Percentiles rank a stretch among this genome's conserved stretches.
phyloP scores from a whole-genome alignment of 2,329 filamentous ascomycete species.

The Xylaria sp. region DNA sequence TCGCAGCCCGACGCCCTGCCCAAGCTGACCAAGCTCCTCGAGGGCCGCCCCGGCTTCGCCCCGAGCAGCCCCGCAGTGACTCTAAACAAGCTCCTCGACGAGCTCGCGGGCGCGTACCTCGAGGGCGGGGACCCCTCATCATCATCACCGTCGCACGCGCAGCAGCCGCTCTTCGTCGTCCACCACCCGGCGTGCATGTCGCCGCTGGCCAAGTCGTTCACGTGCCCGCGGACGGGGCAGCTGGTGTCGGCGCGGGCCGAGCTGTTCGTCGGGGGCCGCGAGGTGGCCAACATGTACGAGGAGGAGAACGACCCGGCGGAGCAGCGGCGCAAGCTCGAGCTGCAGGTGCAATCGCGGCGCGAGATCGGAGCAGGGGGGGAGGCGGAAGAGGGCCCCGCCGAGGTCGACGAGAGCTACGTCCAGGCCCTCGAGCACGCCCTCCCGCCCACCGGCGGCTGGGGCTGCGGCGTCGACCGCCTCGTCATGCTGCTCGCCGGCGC shows the following conservation, averaged over 20 bases:
- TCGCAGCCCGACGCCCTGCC: constrained; percentile 56
- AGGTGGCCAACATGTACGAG: constrained; percentile 96
- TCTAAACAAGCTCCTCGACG: constrained; percentile 74
- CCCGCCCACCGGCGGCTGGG: constrained; percentile 97
- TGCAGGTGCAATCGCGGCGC: constrained; percentile 44
- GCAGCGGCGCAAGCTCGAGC: constrained; percentile 80
- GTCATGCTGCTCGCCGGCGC: constrained; percentile 87
- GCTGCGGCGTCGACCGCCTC: constrained; percentile 86
- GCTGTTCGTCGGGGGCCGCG: constrained; percentile 77
- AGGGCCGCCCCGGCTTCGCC: constrained; percentile 69
- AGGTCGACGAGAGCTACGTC: constrained; percentile 79
- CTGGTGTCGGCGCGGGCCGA: constrained; percentile 80
- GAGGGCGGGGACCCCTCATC: no score
- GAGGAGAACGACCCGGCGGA: constrained; percentile 93
- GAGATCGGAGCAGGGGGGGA: constrained; percentile 51
- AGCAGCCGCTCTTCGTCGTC: constrained; percentile 78
- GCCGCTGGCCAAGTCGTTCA: constrained; percentile 85
- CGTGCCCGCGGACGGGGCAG: constrained; percentile 69
- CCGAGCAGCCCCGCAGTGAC: constrained; percentile 56
- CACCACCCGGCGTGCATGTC: constrained; percentile 91
- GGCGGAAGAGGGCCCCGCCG: constrained; percentile 49
- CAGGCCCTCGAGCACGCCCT: constrained; percentile 84
- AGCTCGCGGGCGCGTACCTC: constrained; percentile 73
- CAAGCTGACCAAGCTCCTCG: constrained; percentile 55
- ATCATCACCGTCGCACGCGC: constrained; percentile 66